phyloP scores from a whole-genome alignment of 2,329 filamentous ascomycete species.

The Aspergillus terreus region DNA sequence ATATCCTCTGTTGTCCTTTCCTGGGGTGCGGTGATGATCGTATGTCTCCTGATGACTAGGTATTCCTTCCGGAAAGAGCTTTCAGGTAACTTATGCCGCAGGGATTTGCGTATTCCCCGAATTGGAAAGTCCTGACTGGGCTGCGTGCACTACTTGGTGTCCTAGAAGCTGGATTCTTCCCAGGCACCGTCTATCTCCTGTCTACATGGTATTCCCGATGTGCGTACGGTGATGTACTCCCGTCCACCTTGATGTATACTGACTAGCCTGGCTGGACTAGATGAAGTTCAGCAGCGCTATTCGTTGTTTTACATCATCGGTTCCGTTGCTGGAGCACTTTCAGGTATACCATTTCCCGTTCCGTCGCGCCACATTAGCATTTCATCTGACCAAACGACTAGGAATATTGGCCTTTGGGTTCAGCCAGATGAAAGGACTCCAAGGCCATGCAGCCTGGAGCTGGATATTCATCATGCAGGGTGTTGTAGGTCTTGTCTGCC shows the following conservation, averaged over 20 bases:
- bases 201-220: constrained; percentile 65
- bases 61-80: too few species aligned
- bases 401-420: constrained; percentile 39
- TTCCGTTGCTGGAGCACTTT: constrained; percentile 45
- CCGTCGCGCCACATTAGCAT: too few species aligned
- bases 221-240: constrained; percentile 1
- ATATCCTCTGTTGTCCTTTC: constrained; percentile 24
- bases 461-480: constrained; percentile 58
- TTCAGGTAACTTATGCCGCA: neutral
- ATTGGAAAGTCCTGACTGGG: constrained; percentile 25
- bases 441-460: constrained; percentile 45
- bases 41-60: constrained; percentile 7
- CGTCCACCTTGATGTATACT: neutral
- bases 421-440: constrained; percentile 41
- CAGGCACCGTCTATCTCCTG: constrained; percentile 67
- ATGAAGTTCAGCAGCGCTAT: constrained; percentile 32
- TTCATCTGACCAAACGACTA: too few species aligned
- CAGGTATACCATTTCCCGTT: constrained; percentile 28
- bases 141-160: constrained; percentile 24
- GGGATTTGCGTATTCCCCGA: neutral
- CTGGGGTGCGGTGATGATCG: constrained; percentile 28
- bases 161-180: constrained; percentile 58
- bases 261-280: constrained; percentile 2
- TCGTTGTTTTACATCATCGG: constrained; percentile 50
- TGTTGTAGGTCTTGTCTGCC: constrained; percentile 21